Base-by-base conservation (phyloP, 352 stramenopile genomes). In the Pythium rishiriense region DNA sequence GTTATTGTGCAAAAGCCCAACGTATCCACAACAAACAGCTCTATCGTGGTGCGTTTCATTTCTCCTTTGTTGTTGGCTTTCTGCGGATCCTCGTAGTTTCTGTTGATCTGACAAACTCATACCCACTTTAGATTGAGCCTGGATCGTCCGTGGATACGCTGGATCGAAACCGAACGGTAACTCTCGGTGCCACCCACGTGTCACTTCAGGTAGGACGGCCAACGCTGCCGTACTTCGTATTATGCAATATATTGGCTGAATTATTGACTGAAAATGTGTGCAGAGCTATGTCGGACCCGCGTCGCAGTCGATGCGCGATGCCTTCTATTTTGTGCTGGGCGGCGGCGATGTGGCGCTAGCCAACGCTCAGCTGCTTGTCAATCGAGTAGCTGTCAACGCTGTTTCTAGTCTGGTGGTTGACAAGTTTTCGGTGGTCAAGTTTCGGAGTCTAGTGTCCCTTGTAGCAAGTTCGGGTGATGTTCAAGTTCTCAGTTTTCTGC, bases 351-450 rank as follows among this genome's bases (percentile, higher is more conserved):
- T 74, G 7, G 54, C 58, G 3, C 22, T 74, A 7, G 58, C 63
- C 4, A 74, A 74, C 37, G 68, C 68, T 0, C 46, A 67, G 28
- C 4, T 74, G n/a, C 49, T 66, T 1, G 37, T 49, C 4, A 50
- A 66, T 17, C 22, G 29, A 21, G 39, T 69, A 7, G 43, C 19
- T 1, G 39, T 73, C 15, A 50, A 28, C 21, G 48, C 53, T 17
- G 19, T 39, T 4, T 55, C 55, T 4, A 62, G 33, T 22, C 17
- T 71, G 29, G 51, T 66, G 2, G 67, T 93, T 51, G 85, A 93
- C 56, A 87, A 87, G 48, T 93, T 83, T 63, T 87, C 85, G 1
- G 74, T 82, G 17, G 54, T 87, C n/a, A 85, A 90, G 47, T 91
- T 93, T 58, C 73, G 58, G 25, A 42, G 48, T 14, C 52, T 64